Conservation (phyloP, 2,329 filamentous ascomycete species). For the Fusarium sp. region DNA sequence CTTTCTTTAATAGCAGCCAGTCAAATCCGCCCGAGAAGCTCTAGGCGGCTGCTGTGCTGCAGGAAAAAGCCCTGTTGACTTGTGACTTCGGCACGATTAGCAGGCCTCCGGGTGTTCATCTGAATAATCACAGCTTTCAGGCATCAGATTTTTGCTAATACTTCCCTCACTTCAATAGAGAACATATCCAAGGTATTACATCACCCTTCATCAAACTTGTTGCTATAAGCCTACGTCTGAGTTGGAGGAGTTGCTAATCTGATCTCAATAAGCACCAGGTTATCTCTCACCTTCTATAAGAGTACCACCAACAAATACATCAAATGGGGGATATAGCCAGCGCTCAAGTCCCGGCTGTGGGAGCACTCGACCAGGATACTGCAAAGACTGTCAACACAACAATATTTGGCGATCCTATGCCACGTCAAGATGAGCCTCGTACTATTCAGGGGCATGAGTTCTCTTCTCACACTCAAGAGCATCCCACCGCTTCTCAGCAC, state of each 20-base stretch:
- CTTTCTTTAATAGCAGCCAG: constrained; percentile 11
- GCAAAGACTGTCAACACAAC: constrained; percentile 9
- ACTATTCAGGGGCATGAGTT: constrained; percentile 29
- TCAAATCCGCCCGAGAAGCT: constrained; percentile 10
- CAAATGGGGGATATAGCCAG: constrained; percentile 39
- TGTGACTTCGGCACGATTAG: constrained; percentile 19
- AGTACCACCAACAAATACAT: neutral
- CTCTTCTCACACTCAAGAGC: constrained; percentile 34
- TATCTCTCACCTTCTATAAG: neutral
- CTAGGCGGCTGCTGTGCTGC: constrained; percentile 14
- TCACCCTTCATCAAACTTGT: neutral
- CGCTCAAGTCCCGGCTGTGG: constrained; percentile 23
- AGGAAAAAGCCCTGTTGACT: constrained; percentile 17
- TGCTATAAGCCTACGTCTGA: neutral
- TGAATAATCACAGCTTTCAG: neutral
- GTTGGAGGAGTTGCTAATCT: constrained; percentile 6
- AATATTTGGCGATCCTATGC: neutral
- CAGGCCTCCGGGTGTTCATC: constrained; percentile 1
- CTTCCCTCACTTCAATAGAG: neutral
- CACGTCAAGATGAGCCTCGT: constrained; percentile 13
- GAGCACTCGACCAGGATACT: constrained; percentile 6
- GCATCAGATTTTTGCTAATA: neutral
- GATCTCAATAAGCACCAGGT: neutral
- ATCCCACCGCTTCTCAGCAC: constrained; percentile 48
- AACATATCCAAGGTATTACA: constrained; percentile 12